Conservation (phyloP, 768 basidiomycete species). For the Thelephora ganbajun region DNA sequence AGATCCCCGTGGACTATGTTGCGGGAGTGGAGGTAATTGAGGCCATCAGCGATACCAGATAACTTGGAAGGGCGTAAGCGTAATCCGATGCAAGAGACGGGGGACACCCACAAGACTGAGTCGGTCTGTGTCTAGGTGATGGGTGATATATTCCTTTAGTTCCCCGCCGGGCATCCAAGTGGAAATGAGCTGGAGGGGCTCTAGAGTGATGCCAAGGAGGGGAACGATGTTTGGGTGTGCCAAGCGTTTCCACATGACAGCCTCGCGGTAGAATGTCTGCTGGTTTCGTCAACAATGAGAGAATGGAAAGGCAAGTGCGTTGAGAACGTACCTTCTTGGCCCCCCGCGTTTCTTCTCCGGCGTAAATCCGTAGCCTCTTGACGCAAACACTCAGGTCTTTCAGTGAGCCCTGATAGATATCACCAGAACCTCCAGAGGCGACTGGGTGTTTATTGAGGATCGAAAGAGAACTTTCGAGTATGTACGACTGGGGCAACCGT, state of each 20-base stretch:
- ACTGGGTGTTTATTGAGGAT: background rate
- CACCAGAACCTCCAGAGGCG: slow-evolving; percentile 1
- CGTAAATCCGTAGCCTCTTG: background rate
- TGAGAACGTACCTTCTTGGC: background rate
- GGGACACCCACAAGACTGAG: slow-evolving; percentile 2
- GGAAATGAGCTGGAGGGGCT: slow-evolving; percentile 7
- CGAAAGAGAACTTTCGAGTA: background rate
- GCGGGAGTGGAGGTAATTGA: slow-evolving; percentile 11
- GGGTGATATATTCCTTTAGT: slow-evolving; percentile 3
- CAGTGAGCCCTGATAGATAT: background rate
- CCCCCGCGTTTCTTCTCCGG: background rate
- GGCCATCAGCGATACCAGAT: slow-evolving; percentile 8
- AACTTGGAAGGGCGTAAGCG: slow-evolving; percentile 6
- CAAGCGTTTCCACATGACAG: slow-evolving; percentile 9
- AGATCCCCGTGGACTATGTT: slow-evolving; percentile 13
- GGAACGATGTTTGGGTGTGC: slow-evolving; percentile 7
- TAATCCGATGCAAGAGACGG: slow-evolving; percentile 5
- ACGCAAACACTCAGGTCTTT: background rate
- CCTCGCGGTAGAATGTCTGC: slow-evolving; percentile 5
- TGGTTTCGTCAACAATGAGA: background rate
- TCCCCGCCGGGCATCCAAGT: slow-evolving; percentile 5
- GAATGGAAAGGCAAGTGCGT: no score
- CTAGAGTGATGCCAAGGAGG: slow-evolving; percentile 5
- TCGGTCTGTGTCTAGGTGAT: slow-evolving; percentile 4
- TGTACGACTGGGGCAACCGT: background rate